Percentiles rank a stretch among this genome's conserved stretches.
Conservation (phyloP, 345 rosid species). For the Pistacia vera region DNA sequence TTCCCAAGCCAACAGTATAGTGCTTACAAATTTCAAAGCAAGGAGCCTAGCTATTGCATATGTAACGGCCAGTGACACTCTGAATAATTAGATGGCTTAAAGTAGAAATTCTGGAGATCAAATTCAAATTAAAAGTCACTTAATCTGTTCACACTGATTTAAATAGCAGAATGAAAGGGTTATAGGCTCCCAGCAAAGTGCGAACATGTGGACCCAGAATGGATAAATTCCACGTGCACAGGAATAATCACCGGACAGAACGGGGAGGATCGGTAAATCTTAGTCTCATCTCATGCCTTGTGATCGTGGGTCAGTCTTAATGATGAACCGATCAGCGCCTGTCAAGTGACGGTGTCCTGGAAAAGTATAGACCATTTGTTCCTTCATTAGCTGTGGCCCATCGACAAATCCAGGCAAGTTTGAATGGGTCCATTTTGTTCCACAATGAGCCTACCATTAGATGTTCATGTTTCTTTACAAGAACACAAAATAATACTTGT, state of each 20-base stretch:
- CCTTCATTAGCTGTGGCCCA: neutral
- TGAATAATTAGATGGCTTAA: no score
- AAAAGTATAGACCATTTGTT: no score
- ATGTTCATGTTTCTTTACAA: no score
- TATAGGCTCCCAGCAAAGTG: neutral
- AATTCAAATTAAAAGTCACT: no score
- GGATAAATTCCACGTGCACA: conserved; percentile 12
- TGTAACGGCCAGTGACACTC: no score
- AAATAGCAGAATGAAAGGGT: neutral
- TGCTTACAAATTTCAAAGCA: no score
- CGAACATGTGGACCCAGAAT: conserved; percentile 10
- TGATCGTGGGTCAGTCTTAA: neutral
- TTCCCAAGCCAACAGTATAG: no score
- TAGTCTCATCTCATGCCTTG: neutral
- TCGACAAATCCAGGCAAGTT: neutral
- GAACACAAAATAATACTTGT: no score
- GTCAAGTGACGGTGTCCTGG: neutral
- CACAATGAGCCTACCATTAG: neutral
- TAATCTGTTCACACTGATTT: no score
- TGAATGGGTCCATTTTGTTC: neutral
- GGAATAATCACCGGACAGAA: conserved; percentile 9
- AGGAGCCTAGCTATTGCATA: no score
- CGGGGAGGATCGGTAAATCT: conserved; percentile 1
- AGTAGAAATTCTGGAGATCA: no score
- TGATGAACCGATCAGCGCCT: neutral